Base-by-base conservation (phyloP, 2,329 filamentous ascomycete genomes). In the Microsporum audouinii region DNA sequence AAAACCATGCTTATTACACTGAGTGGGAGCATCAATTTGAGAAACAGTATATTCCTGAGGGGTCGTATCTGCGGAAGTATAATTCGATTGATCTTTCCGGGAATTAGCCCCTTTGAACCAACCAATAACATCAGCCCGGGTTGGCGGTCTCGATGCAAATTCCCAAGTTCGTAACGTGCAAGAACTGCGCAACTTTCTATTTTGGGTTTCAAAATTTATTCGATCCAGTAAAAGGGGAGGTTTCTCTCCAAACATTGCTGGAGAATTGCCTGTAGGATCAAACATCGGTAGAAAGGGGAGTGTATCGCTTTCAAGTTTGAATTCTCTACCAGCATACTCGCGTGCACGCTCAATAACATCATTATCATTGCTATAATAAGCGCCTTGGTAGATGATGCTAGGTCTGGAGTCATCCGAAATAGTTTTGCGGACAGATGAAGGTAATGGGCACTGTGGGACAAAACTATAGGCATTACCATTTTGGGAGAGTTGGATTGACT, bases 301-400 rank as follows among this genome's bases (percentile, higher is more conserved):
- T 0, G 87, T 88, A 60, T 82, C 84, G 63, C 91, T 87, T 68
- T 85, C 82, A 5, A 96, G 76, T 62, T 84, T 87, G 70, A 95
- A 96, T 67, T 95, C 88, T 66, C 85, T 85, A 2, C 92, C 92
- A 5, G 88, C 92, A 74, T 96, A 97, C 72, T 96, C 90, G 59
- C 89, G 81, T 36, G 81, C 74, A 59, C 87, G 82, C 43, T 86
- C 81, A 10, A 91, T 91, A 0, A 96, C 88, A 73, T 97, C 94
- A 58, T 79, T 80, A 63, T 95, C 89, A 33, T 88, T 80, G 66
- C 91, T 88, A 70, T 96, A 97, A 68, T 87, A 91, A 0, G 91
- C 86, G 69, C 91, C 86, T 71, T 91, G 88, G 65, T 96, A 95
- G 57, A 96, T 81, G 12, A 88, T 81, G 62, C 86, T 79, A 0